These are phyloP conservation scores for Asterella californica DNA, from an alignment of 225 moss, liverwort and hornwort genomes.

Conservation along the genomic window DNA sequence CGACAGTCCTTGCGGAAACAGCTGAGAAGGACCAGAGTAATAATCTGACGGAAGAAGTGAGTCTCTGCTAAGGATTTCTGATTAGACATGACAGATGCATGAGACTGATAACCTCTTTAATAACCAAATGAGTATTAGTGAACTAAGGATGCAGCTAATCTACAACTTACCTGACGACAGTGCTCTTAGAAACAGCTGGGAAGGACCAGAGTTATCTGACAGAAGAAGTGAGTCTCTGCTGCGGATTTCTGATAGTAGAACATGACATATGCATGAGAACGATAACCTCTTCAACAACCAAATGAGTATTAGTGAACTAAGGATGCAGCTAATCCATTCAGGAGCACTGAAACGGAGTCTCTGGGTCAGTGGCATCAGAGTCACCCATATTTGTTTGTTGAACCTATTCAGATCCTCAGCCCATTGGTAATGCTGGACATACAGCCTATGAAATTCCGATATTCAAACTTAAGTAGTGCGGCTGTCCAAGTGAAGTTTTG, in stretches of 20 bases:
- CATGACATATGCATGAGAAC: background rate
- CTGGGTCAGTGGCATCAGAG: no score
- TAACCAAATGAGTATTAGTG: no score
- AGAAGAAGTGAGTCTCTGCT: conserved; percentile 10
- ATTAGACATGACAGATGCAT: background rate
- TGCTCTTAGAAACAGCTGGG: background rate
- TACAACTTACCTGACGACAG: background rate
- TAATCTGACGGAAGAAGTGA: conserved; percentile 9
- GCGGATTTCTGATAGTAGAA: background rate
- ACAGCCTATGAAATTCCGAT: no score
- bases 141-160: no score
- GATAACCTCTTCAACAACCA: background rate
- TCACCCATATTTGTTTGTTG: no score
- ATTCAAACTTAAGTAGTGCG: background rate
- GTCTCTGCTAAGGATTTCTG: background rate
- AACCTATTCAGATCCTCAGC: no score
- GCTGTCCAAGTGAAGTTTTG: background rate
- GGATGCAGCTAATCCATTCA: no score
- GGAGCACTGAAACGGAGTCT: no score
- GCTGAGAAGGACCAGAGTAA: background rate
- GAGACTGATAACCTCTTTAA: background rate
- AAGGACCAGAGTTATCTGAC: background rate
- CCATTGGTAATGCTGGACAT: no score
- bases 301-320: no score
- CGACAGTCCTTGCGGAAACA: background rate